These are phyloP conservation scores for Thamnidium elegans DNA, from an alignment of 192 early-diverging fungal genomes.

Conservation along the genomic window DNA sequence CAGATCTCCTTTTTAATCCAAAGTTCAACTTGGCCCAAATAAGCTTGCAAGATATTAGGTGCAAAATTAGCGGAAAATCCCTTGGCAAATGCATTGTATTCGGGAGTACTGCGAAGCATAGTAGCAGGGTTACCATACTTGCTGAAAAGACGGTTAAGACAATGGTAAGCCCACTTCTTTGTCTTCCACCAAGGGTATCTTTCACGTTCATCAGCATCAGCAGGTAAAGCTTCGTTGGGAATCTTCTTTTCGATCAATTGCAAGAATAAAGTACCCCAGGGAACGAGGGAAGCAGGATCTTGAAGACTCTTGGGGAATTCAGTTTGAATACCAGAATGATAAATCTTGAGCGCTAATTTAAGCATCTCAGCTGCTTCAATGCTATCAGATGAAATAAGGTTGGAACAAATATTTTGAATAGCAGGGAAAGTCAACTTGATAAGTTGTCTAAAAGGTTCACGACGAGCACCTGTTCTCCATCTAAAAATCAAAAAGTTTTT, in stretches of 20 bases:
- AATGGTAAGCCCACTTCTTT: slow-evolving; percentile 92
- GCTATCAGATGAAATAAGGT: slow-evolving; percentile 57
- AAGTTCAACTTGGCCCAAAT: slow-evolving; percentile 78
- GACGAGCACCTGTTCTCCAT: slow-evolving; percentile 61
- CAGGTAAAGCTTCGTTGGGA: slow-evolving; percentile 50
- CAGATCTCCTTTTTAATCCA: slow-evolving; percentile 69
- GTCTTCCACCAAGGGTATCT: slow-evolving; percentile 88
- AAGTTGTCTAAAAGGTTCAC: slow-evolving; percentile 66
- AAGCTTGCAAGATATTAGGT: slow-evolving; percentile 84
- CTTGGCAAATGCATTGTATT: slow-evolving; percentile 69
- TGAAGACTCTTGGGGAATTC: slow-evolving; percentile 63
- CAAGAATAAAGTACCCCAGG: slow-evolving; percentile 88
- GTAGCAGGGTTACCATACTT: slow-evolving; percentile 71
- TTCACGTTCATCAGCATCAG: slow-evolving; percentile 68
- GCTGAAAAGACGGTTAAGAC: slow-evolving; percentile 80
- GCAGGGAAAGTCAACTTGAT: slow-evolving; percentile 74
- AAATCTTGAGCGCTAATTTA: slow-evolving; percentile 83
- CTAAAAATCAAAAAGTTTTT: slow-evolving; percentile 39
- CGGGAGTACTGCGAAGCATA: slow-evolving; percentile 45
- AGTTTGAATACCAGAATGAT: slow-evolving; percentile 67
- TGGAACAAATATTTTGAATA: slow-evolving; percentile 73
- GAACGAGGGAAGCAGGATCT: slow-evolving; percentile 65
- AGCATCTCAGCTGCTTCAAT: slow-evolving; percentile 81
- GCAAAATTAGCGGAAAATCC: slow-evolving; percentile 88
- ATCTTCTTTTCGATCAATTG: slow-evolving; percentile 72